Conservation (phyloP, 768 basidiomycete genomes). For the Lyophyllum decastes region DNA sequence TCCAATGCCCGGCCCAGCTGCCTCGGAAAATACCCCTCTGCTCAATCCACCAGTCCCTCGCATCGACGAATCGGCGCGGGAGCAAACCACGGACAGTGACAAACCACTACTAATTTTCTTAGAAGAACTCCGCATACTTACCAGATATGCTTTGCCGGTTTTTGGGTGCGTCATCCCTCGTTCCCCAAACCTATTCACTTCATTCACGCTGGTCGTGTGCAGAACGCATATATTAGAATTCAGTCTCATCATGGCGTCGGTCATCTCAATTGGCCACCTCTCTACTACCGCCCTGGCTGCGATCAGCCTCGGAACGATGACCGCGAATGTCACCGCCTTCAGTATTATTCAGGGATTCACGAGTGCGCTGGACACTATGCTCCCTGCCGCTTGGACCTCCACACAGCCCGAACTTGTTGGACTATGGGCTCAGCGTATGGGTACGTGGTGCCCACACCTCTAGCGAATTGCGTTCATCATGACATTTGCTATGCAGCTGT, state of each 20-base stretch:
- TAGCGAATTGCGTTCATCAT: constrained; percentile 1
- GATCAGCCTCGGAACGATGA: constrained; percentile 73
- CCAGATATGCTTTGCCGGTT: constrained; percentile 69
- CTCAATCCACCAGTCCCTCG: constrained; percentile 55
- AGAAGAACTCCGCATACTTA: constrained; percentile 62
- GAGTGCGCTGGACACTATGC: constrained; percentile 88
- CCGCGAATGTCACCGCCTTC: constrained; percentile 71
- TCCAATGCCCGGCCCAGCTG: constrained; percentile 12
- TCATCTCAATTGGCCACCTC: constrained; percentile 87
- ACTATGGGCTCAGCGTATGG: constrained; percentile 88
- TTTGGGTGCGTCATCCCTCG: constrained; percentile 53
- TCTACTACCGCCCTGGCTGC: constrained; percentile 90
- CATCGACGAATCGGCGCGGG: constrained; percentile 48
- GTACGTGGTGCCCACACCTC: constrained; percentile 39
- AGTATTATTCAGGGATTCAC: constrained; percentile 82
- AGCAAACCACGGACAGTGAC: constrained; percentile 29
- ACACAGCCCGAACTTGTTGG: constrained; percentile 82
- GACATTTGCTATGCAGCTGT: constrained; percentile 44
- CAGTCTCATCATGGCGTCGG: constrained; percentile 80
- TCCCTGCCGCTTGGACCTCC: constrained; percentile 95
- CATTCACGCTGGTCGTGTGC: background rate
- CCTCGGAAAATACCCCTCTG: constrained; percentile 60
- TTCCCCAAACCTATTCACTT: background rate
- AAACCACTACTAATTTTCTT: constrained; percentile 38
- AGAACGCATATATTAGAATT: constrained; percentile 86